A percentile compares a stretch with the other conserved stretches of the same genome.
Evolutionary conservation across 768 basidiomycete genomes (phyloP).

Genomic region (Suillus sp.): DNA sequence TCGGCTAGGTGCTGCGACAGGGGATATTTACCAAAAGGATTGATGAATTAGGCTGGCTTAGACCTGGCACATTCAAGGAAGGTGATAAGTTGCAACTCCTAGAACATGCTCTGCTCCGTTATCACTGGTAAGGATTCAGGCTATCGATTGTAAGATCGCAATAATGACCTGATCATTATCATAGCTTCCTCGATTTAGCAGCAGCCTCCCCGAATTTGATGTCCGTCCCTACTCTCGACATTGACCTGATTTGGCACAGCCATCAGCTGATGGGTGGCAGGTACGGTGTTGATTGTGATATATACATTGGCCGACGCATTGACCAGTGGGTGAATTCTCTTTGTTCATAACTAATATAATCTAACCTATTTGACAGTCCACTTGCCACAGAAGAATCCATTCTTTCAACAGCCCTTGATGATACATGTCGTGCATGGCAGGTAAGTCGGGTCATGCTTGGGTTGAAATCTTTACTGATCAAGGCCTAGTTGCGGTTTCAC

Average conservation of each 20-base stretch:
- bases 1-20: constrained; percentile 53
- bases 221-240: constrained; percentile 68
- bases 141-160: neutral
- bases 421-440: constrained; percentile 56
- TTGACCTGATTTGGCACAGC: constrained; percentile 77
- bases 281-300: constrained; percentile 49
- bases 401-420: constrained; percentile 49
- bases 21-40: constrained; percentile 57
- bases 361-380: constrained; percentile 38
- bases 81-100: constrained; percentile 43
- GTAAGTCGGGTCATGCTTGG: constrained; percentile 25
- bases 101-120: constrained; percentile 53
- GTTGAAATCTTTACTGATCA: constrained; percentile 7
- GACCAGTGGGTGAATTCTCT: constrained; percentile 51
- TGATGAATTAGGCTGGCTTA: constrained; percentile 53
- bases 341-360: neutral
- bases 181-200: constrained; percentile 59
- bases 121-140: constrained; percentile 50
- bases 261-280: constrained; percentile 57
- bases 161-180: neutral
- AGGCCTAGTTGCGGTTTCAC: constrained; percentile 44
- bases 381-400: constrained; percentile 49
- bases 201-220: constrained; percentile 43
- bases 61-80: constrained; percentile 40
- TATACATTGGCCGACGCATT: constrained; percentile 46